Evolutionary conservation across 805 yeast species (phyloP).

Genomic region (Saccharomycopsis amapae): DNA sequence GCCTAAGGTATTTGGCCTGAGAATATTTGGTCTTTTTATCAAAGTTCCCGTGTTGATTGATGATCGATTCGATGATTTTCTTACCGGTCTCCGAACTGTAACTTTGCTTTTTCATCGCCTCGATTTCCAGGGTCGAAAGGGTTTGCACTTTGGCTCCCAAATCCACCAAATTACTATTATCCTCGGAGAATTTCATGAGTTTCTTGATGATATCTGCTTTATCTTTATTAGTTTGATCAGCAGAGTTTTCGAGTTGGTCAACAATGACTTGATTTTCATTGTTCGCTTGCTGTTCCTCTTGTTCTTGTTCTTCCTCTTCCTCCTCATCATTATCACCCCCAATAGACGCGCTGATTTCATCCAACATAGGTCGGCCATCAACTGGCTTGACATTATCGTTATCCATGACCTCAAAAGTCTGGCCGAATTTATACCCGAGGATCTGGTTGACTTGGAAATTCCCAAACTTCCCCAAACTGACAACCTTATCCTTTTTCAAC

Average conservation of each 20-base stretch:
- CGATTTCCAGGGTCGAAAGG: constrained; percentile 74
- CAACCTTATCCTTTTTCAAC: constrained; percentile 48
- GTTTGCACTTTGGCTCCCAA: constrained; percentile 68
- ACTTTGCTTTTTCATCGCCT: constrained; percentile 66
- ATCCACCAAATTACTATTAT: constrained; percentile 59
- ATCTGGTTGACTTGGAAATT: constrained; percentile 66
- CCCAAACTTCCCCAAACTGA: constrained; percentile 89
- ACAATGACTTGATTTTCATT: constrained; percentile 34
- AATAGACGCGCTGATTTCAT: constrained; percentile 27
- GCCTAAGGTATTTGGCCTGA: constrained; percentile 83
- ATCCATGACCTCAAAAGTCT: constrained; percentile 75
- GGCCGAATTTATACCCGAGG: constrained; percentile 80
- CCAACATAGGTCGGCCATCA: constrained; percentile 31
- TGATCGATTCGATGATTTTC: constrained; percentile 72
- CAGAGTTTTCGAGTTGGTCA: constrained; percentile 24
- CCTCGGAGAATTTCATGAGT: constrained; percentile 39
- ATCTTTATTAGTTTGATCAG: constrained; percentile 29
- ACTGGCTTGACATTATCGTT: constrained; percentile 47
- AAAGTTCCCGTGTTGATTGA: constrained; percentile 78
- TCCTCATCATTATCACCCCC: constrained; percentile 27
- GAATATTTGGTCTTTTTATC: constrained; percentile 84
- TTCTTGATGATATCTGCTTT: constrained; percentile 26
- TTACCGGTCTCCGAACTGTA: constrained; percentile 56
- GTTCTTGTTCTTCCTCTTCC: constrained; percentile 30
- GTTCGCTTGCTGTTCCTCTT: constrained; percentile 30